Percentiles rank a stretch among this genome's conserved stretches.
Conservation (phyloP, 129 eudicot species). For the Chrysanthemum lavandulifolium region DNA sequence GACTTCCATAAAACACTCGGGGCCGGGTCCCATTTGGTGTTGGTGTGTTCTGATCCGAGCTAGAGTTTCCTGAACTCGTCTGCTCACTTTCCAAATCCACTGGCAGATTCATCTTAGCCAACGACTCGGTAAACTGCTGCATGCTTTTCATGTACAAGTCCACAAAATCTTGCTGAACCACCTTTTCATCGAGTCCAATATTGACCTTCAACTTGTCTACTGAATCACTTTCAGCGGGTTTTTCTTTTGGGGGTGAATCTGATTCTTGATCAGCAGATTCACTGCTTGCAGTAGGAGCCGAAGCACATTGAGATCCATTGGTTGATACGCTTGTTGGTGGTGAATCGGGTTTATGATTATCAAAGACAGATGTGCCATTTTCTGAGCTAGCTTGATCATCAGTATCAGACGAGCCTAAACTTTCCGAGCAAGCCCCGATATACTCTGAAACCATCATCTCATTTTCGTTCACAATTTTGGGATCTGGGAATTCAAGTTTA, state of each 20-base stretch:
- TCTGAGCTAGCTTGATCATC: constrained; percentile 63
- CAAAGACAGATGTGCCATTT: constrained; percentile 36
- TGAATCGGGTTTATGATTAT: constrained; percentile 49
- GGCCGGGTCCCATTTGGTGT: constrained; percentile 70
- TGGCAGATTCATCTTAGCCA: constrained; percentile 98
- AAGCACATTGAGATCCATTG: constrained; percentile 48
- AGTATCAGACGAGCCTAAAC: constrained; percentile 63
- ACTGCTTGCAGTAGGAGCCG: constrained; percentile 40
- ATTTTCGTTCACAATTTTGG: constrained; percentile 69
- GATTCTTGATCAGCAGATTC: constrained; percentile 52
- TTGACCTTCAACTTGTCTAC: constrained; percentile 34
- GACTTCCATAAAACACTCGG: constrained; percentile 93
- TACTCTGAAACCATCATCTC: constrained; percentile 88
- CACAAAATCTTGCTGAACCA: constrained; percentile 93
- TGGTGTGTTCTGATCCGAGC: constrained; percentile 57
- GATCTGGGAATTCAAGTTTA: constrained; percentile 96
- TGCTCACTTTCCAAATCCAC: constrained; percentile 70
- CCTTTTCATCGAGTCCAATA: constrained; percentile 62
- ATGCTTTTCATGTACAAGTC: constrained; percentile 98
- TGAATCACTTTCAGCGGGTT: constrained; percentile 30
- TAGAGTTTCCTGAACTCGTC: constrained; percentile 73
- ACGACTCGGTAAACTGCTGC: constrained; percentile 97
- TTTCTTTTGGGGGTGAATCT: constrained; percentile 48
- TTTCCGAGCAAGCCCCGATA: constrained; percentile 60
- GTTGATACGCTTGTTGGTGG: constrained; percentile 65